Evolutionary conservation across 2,329 filamentous ascomycete species (phyloP).

Genomic region (Pestalotiopsis sp.): DNA sequence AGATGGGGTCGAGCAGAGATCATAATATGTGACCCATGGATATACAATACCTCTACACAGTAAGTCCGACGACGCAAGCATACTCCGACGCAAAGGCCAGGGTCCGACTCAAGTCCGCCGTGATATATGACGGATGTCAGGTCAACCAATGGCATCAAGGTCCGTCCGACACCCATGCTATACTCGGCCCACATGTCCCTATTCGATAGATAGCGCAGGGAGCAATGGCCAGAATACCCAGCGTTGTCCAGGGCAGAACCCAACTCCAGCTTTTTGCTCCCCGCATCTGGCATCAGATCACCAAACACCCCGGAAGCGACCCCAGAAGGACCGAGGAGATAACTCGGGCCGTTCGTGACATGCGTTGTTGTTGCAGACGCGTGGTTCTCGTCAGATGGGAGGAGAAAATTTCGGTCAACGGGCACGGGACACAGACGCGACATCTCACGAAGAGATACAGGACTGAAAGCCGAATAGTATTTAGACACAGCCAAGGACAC

Average conservation of each 20-base stretch:
- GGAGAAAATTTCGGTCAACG: not conserved
- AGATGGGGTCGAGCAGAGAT: no score
- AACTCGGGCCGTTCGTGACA: slow-evolving; percentile 1
- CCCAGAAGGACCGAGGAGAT: slow-evolving; percentile 5
- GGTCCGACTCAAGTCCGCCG: not conserved
- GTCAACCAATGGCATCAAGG: not conserved
- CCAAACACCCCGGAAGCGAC: not conserved
- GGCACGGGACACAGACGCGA: not conserved
- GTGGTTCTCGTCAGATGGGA: not conserved
- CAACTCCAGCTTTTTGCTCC: not conserved
- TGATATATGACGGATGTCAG: not conserved
- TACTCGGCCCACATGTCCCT: slow-evolving; percentile 1
- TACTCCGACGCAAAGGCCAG: not conserved
- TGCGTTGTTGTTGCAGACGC: not conserved
- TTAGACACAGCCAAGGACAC: not conserved
- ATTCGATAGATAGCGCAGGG: not conserved
- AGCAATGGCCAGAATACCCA: not conserved
- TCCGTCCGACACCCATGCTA: slow-evolving; percentile 2
- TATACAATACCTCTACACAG: not conserved
- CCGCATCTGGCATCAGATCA: slow-evolving; percentile 1
- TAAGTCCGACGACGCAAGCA: not conserved
- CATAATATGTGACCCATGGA: no score
- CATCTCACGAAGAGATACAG: not conserved
- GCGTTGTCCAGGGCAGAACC: not conserved
- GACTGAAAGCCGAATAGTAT: not conserved